Evolutionary conservation across 768 basidiomycete genomes (phyloP), one percentile per base, ranked within the genome.

Genomic region (Lactarius sp.): DNA sequence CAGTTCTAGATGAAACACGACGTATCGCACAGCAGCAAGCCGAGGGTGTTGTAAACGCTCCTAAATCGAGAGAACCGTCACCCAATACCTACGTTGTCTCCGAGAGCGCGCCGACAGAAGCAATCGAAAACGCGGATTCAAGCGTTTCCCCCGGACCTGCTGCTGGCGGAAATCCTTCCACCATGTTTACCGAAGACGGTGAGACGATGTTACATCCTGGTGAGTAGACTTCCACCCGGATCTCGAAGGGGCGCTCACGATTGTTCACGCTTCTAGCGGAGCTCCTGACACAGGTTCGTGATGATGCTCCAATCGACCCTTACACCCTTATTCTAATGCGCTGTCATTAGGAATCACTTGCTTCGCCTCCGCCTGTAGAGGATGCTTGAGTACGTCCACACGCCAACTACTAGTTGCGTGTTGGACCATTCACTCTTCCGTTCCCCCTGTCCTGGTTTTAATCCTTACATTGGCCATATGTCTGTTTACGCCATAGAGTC

Each of bases 121-220:
- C 34, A 50, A 47, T 41, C 33, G 60, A 22, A 13, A n/a, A 33
- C 8, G 22, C n/a, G 16, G 54, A 60, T 47, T 31, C 59, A 22
- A 39, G 34, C 20, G 34, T 33, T 36, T 20, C 69, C 70, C 10
- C 68, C 67, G 42, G 63, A 54, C 75, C 75, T 37, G 75, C 79
- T 13, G 77, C 75, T 47, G 76, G 78, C 16, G 79, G 80, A 78
- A 82, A 82, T 63, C 78, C 81, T 65, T 60, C 64, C n/a, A 60
- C 64, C 1, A 81, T 85, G 66, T 74, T 85, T 16, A 85, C 83
- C 2, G 84, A 85, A 69, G 85, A 86, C 69, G 84, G 82, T 9
- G 83, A 83, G 69, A 81, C 84, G 6, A 87, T 87, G 83, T 73
- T 87, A 67, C 84, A 85, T 72, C 83, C 85, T 74, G 84, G 85